Evolutionary conservation across 768 basidiomycete genomes (phyloP), one percentile per base, ranked within the genome.

Genomic region (Sporobolomyces phaffii): DNA sequence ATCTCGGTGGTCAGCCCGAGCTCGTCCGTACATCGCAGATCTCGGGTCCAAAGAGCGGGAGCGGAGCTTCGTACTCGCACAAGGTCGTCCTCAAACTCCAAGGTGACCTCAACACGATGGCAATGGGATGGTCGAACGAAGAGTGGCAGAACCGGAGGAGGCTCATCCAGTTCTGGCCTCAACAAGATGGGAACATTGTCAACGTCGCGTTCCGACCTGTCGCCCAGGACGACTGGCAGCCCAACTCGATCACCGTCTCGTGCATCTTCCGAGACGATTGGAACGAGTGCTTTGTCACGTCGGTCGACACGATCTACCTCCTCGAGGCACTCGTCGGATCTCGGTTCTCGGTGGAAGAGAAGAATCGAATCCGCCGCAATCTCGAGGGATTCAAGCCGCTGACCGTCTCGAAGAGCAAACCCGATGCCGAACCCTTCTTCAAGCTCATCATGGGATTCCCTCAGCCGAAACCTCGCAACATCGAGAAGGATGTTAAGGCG

Each of bases 381-480:
- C 81, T 99, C 34, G 93, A 99, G 77, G 90, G 89, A 29, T 87
- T 96, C 75, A 83, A 86, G 57, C 94, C 94, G 1, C 87, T 85
- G 60, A 96, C 93, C 1, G 86, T 97, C 5, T 88, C 88, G 33
- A 99, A 96, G 80, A 84, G 84, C 76, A 88, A 89, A 72, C 80
- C 83, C 0, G 87, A 86, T 15, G 86, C 84, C 63, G 89, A 89
- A 73, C 81, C 83, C n/a, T 90, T 97, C 77, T 99, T 97, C 82
- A 86, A 89, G 79, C 83, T 86, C 72, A 92, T 99, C 80, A 97
- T 99, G 94, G 86, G 89, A 57, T 94, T 96, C 75, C 90, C 92
- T 85, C 71, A 72, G 49, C 94, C 94, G 11, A 92, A 90, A 77
- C 94, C 94, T 5, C 83, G 94, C 61, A 93, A 92, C 76, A 99